phyloP scores from a whole-genome alignment of 2,329 filamentous ascomycete genomes.

The Blumeria graminis region DNA sequence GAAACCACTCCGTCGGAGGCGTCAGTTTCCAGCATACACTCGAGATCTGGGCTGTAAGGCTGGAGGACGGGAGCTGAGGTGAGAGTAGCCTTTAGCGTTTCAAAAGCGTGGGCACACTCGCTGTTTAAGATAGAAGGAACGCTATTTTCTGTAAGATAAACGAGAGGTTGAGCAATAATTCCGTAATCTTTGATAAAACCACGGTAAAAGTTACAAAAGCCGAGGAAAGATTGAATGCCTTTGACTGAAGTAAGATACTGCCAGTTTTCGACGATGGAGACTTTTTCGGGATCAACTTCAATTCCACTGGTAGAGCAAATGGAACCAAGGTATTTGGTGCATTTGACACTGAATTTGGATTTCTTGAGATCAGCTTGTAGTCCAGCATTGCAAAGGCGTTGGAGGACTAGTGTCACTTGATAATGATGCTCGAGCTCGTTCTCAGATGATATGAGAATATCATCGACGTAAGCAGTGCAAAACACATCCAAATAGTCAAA shows the following conservation, averaged over 20 bases:
- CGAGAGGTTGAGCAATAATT: neutral
- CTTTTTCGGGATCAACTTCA: neutral
- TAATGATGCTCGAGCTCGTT: neutral
- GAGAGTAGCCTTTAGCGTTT: too few relatives aligned
- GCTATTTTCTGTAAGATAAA: neutral
- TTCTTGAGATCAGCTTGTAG: neutral
- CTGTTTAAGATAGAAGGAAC: neutral
- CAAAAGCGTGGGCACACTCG: neutral
- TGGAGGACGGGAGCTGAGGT: too few relatives aligned
- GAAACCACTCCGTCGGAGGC: neutral
- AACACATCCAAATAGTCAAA: neutral
- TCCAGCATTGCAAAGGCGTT: neutral
- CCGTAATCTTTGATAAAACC: neutral
- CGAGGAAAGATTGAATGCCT: neutral
- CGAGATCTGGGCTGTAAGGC: too few relatives aligned
- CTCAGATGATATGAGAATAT: conserved; percentile 4
- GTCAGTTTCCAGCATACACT: neutral
- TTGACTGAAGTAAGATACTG: neutral
- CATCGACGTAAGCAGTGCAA: conserved; percentile 2
- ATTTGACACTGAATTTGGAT: neutral
- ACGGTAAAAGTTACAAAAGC: neutral
- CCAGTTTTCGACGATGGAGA: neutral
- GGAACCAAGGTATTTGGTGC: conserved; percentile 2
- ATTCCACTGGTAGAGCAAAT: neutral
- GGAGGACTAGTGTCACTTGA: conserved; percentile 1